Percentiles rank a stretch among this genome's conserved stretches.
Evolutionary conservation across 208 protist genomes (phyloP).

Genomic region (Crithidia acanthocephali): DNA sequence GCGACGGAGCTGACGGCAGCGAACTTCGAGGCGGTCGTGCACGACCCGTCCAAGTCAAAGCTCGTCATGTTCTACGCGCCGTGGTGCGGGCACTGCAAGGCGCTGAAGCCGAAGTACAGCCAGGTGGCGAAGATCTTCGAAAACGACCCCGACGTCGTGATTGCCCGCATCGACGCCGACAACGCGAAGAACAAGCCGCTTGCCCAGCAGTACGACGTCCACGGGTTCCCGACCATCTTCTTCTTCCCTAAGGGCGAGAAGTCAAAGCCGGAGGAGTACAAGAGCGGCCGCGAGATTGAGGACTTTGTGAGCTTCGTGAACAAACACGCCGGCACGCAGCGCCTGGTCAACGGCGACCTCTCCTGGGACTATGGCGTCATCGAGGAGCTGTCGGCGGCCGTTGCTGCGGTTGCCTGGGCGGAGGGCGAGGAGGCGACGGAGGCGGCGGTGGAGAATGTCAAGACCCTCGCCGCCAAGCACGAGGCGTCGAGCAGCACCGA

Average conservation of each 20-base stretch:
- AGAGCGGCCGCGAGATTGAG: slow-evolving; percentile 44
- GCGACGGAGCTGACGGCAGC: slow-evolving; percentile 38
- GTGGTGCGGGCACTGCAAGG: slow-evolving; percentile 92
- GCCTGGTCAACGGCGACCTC: slow-evolving; percentile 61
- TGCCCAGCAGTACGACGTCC: slow-evolving; percentile 38
- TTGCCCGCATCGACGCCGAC: slow-evolving; percentile 69
- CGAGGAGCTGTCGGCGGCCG: slow-evolving; percentile 32
- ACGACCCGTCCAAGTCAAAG: slow-evolving; percentile 55
- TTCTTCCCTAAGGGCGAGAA: slow-evolving; percentile 66
- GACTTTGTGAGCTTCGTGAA: slow-evolving; percentile 76
- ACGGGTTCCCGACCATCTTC: slow-evolving; percentile 59
- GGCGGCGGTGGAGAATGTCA: slow-evolving; percentile 24
- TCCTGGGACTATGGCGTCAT: slow-evolving; percentile 44
- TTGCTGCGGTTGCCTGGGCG: slow-evolving; percentile 12
- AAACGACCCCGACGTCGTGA: slow-evolving; percentile 71
- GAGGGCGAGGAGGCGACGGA: slow-evolving; percentile 16
- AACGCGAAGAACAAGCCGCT: slow-evolving; percentile 37
- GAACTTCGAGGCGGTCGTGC: slow-evolving; percentile 45
- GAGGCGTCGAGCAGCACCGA: background rate
- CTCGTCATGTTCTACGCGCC: slow-evolving; percentile 82
- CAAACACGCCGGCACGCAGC: slow-evolving; percentile 42
- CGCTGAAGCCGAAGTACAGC: slow-evolving; percentile 63
- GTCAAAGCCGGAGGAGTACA: slow-evolving; percentile 46
- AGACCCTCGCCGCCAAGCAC: slow-evolving; percentile 6
- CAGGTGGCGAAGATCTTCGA: slow-evolving; percentile 50